phyloP scores from a whole-genome alignment of 2,329 filamentous ascomycete species.

The Chalaropsis thielavioides region DNA sequence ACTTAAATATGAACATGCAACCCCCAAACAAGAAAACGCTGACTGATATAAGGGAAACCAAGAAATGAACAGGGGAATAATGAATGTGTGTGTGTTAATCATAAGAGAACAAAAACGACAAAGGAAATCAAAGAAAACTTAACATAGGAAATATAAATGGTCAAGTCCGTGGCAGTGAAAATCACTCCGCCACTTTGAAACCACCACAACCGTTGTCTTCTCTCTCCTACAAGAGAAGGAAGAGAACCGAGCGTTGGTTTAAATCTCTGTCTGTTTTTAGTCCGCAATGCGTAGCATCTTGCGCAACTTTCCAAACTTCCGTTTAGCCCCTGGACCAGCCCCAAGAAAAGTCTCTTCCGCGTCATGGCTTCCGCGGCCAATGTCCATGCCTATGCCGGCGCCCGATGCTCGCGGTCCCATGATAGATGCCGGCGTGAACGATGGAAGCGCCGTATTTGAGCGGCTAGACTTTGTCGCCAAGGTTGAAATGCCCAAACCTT shows the following conservation, averaged over 20 bases:
- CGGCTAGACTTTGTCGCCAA: neutral
- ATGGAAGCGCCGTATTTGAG: conserved; percentile 6
- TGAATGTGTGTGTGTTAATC: neutral
- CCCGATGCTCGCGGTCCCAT: neutral
- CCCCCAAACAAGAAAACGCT: neutral
- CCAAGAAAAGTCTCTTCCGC: neutral
- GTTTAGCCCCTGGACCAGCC: conserved; percentile 30
- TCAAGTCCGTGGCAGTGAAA: neutral
- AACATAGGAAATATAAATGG: neutral
- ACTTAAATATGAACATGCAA: neutral
- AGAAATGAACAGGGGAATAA: conserved; percentile 7
- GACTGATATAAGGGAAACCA: conserved; percentile 3
- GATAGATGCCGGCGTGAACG: conserved; percentile 5
- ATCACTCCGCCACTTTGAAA: neutral
- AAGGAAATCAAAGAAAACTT: neutral
- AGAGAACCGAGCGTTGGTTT: neutral
- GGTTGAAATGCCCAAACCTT: neutral
- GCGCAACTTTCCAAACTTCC: conserved; percentile 54
- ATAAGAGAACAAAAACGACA: neutral
- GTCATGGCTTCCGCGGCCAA: neutral
- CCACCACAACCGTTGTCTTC: neutral
- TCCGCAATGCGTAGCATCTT: conserved; percentile 45
- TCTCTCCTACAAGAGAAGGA: conserved; percentile 8
- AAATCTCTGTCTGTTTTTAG: neutral
- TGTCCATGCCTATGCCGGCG: neutral